A percentile compares a stretch with the other conserved stretches of the same genome.
Evolutionary conservation across 352 stramenopile genomes (phyloP).

Genomic region (Saprolegnia parasitica): DNA sequence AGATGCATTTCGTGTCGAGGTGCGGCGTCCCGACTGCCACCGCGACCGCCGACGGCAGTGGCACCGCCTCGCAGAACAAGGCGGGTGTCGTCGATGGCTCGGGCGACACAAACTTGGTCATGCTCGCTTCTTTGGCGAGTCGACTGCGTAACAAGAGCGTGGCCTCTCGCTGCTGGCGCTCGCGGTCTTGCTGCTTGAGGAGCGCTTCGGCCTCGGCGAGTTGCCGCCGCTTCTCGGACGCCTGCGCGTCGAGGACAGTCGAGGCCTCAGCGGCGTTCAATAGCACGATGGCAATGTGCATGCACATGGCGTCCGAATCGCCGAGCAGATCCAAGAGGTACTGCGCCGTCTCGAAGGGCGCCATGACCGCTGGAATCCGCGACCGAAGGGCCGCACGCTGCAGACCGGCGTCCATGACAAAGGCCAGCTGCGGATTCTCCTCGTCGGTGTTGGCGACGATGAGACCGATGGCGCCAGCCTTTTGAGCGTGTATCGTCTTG

Average conservation of each 20-base stretch:
- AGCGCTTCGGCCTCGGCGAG: conserved; percentile 31
- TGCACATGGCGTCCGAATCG: conserved; percentile 41
- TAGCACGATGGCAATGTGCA: conserved; percentile 50
- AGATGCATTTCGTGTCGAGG: neutral
- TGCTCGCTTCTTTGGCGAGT: conserved; percentile 32
- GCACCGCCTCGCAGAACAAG: neutral
- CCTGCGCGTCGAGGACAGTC: conserved; percentile 47
- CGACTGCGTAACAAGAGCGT: conserved; percentile 50
- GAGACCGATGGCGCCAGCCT: conserved; percentile 57
- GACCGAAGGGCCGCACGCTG: conserved; percentile 29
- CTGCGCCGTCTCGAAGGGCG: conserved; percentile 41
- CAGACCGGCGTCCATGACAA: conserved; percentile 66
- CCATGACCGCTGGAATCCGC: conserved; percentile 59
- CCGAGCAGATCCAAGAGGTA: conserved; percentile 53
- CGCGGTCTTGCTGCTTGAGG: conserved; percentile 36
- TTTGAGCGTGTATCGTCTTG: conserved; percentile 63
- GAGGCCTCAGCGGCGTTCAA: conserved; percentile 49
- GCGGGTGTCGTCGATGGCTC: neutral
- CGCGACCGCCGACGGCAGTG: neutral
- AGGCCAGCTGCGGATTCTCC: conserved; percentile 37
- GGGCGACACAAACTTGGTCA: neutral
- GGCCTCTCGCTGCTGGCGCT: conserved; percentile 46
- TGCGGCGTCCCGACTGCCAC: neutral
- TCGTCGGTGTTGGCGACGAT: conserved; percentile 54
- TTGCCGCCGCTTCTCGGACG: conserved; percentile 34